Percentiles rank a stretch among this genome's conserved stretches.
These are phyloP conservation scores for Populus ilicifolia DNA, from an alignment of 345 rosid species.

Conservation along the genomic window DNA sequence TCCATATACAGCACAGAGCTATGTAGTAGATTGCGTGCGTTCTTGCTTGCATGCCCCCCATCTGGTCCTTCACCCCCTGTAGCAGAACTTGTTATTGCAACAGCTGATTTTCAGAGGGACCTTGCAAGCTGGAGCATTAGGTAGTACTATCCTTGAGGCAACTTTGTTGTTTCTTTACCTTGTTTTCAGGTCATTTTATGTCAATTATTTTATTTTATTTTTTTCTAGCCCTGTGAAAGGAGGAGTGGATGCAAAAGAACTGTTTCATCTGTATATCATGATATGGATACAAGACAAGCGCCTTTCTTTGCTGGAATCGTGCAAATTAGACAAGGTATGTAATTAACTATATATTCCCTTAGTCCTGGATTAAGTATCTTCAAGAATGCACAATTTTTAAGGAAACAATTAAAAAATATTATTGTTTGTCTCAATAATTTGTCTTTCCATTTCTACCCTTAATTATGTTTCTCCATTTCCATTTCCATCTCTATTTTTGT, in stretches of 20 bases:
- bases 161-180: background rate
- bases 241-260: constrained; percentile 92
- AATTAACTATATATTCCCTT: background rate
- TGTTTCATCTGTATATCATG: constrained; percentile 89
- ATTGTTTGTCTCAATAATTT: no score
- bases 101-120: constrained; percentile 94
- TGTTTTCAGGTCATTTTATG: constrained; percentile 4
- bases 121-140: constrained; percentile 79
- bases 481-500: no score
- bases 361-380: background rate
- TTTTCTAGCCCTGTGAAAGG: constrained; percentile 76
- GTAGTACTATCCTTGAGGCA: constrained; percentile 27
- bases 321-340: constrained; percentile 84
- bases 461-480: no score
- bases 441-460: no score
- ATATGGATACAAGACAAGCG: constrained; percentile 97
- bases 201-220: background rate
- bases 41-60: constrained; percentile 93
- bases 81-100: constrained; percentile 87
- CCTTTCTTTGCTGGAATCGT: constrained; percentile 78
- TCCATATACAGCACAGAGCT: constrained; percentile 93
- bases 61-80: constrained; percentile 88
- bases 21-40: constrained; percentile 75
- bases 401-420: no score
- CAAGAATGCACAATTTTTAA: no score